Conservation (phyloP, 306 rosid species). For the Canavalia ensiformis region DNA sequence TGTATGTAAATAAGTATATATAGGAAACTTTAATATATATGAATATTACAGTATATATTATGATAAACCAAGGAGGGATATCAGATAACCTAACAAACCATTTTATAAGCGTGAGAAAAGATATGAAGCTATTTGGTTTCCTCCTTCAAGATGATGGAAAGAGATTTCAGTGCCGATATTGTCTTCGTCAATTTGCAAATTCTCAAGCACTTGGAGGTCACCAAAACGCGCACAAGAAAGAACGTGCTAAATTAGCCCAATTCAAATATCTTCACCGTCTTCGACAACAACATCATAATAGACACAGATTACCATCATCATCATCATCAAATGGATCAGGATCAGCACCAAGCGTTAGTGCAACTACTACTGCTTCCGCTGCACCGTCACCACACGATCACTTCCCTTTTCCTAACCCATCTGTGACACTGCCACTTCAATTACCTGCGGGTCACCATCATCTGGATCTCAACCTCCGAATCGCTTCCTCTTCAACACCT, state of each 20-base stretch:
- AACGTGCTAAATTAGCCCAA: constrained; percentile 15
- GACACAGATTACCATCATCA: neutral
- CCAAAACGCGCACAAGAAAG: constrained; percentile 12
- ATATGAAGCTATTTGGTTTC: constrained; percentile 32
- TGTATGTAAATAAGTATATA: neutral
- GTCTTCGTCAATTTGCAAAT: neutral
- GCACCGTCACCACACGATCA: neutral
- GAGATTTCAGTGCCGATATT: constrained; percentile 7
- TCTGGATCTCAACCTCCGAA: constrained; percentile 28
- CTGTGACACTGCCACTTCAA: neutral
- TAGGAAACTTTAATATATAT: neutral
- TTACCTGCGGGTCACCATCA: neutral
- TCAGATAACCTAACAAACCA: neutral
- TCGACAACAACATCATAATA: neutral
- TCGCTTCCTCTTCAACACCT: neutral
- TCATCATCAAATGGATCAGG: neutral
- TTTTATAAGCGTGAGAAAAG: neutral
- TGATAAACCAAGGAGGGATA: neutral
- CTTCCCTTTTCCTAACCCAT: no score
- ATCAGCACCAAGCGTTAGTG: neutral
- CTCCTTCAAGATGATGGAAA: neutral
- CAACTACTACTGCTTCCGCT: neutral
- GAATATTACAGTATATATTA: neutral
- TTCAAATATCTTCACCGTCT: constrained; percentile 6
- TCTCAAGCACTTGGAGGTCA: constrained; percentile 31